phyloP scores from a whole-genome alignment of 345 rosid genomes.

The Lumnitzera littorea region DNA sequence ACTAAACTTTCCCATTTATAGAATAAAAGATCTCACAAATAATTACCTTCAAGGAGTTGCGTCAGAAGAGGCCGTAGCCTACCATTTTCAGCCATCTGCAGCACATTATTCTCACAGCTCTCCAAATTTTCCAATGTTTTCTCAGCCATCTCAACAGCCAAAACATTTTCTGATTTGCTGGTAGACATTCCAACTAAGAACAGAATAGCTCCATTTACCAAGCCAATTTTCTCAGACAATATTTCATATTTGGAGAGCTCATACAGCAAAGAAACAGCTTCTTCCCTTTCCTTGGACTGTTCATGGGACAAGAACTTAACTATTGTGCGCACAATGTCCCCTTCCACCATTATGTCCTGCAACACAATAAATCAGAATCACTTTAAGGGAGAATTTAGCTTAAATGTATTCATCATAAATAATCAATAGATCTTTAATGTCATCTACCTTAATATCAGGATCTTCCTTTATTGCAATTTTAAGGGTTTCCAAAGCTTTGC shows the following conservation, averaged over 20 bases:
- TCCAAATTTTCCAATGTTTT: constrained; percentile 73
- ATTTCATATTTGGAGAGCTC: constrained; percentile 84
- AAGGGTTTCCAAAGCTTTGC: constrained; percentile 72
- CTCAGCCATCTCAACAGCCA: constrained; percentile 84
- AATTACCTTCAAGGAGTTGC: constrained; percentile 76
- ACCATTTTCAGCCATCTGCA: constrained; percentile 88
- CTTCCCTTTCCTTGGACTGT: constrained; percentile 70
- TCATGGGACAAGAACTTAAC: constrained; percentile 80
- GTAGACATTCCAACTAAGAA: constrained; percentile 85
- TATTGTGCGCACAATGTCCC: constrained; percentile 84
- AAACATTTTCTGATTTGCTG: constrained; percentile 77
- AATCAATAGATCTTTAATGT: neutral
- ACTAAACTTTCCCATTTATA: too few species aligned
- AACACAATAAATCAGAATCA: neutral
- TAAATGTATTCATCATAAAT: too few species aligned
- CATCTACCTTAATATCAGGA: constrained; percentile 69
- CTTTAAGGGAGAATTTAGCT: too few species aligned
- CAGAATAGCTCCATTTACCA: constrained; percentile 80
- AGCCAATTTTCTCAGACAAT: constrained; percentile 88
- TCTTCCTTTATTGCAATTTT: constrained; percentile 69
- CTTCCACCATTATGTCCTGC: constrained; percentile 80
- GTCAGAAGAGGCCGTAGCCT: constrained; percentile 76
- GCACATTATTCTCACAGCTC: constrained; percentile 68
- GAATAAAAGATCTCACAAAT: neutral
- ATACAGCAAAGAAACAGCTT: constrained; percentile 75